These are phyloP conservation scores for Penicillium atrosanguineum DNA, from an alignment of 495 filamentous ascomycete species.

Conservation along the genomic window DNA sequence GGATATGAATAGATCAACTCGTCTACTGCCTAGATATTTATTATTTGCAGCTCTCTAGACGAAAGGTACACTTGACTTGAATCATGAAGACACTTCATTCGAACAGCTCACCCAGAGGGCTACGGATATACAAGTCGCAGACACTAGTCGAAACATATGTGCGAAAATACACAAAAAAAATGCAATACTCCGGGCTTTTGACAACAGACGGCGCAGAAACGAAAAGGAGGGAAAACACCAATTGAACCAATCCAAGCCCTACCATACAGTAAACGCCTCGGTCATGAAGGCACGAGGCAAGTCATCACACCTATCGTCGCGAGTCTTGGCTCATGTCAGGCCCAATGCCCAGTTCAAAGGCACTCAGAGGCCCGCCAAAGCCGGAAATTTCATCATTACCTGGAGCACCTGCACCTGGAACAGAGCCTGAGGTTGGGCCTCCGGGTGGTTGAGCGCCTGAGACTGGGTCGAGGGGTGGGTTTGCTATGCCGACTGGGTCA, in stretches of 20 bases:
- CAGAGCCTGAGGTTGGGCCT: background rate
- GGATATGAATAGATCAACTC: too few relatives aligned
- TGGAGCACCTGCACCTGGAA: conserved; percentile 26
- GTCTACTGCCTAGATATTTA: too few relatives aligned
- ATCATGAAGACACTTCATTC: background rate
- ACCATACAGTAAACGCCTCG: conserved; percentile 9
- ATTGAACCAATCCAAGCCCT: conserved; percentile 3
- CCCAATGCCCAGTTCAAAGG: conserved; percentile 31
- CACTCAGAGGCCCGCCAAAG: conserved; percentile 28
- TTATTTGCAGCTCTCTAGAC: too few relatives aligned
- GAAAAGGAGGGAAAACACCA: conserved; percentile 5
- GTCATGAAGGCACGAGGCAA: conserved; percentile 10
- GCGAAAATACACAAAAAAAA: conserved; percentile 8
- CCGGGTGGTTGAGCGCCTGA: background rate
- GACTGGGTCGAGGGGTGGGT: conserved; percentile 7
- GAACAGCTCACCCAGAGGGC: background rate
- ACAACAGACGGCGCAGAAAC: conserved; percentile 1
- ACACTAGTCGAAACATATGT: conserved; percentile 2
- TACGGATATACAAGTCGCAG: conserved; percentile 11
- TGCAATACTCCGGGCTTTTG: conserved; percentile 10
- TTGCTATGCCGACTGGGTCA: conserved; percentile 51
- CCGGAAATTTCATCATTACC: conserved; percentile 20
- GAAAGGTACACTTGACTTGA: background rate
- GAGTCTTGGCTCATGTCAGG: conserved; percentile 16
- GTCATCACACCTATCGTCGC: conserved; percentile 7